These are phyloP conservation scores for Trichoderma sp. DNA, from an alignment of 2,329 filamentous ascomycete species.

Conservation along the genomic window DNA sequence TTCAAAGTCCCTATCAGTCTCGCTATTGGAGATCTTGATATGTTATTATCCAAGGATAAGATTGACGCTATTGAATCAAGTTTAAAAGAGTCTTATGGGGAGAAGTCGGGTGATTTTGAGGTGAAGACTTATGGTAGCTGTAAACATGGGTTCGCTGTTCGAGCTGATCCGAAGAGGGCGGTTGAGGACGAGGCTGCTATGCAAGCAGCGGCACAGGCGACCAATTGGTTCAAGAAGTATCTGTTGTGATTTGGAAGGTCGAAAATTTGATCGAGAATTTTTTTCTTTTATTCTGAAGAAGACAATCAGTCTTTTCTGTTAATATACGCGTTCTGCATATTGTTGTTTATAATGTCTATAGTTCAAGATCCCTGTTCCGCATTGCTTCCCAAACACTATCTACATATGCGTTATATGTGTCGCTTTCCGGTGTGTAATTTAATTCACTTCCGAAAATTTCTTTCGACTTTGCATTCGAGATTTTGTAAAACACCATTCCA, in stretches of 20 bases:
- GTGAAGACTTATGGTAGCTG: neutral
- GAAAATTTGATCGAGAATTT: constrained; percentile 34
- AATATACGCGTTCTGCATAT: neutral
- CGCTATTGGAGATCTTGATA: neutral
- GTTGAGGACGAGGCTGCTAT: neutral
- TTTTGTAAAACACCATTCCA: neutral
- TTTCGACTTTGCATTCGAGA: neutral
- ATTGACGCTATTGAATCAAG: neutral
- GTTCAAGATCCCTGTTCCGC: neutral
- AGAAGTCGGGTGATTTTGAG: neutral
- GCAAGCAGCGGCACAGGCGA: neutral
- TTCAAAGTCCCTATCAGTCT: neutral
- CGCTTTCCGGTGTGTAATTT: neutral
- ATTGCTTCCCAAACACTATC: neutral
- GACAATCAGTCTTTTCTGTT: neutral
- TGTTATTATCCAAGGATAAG: neutral
- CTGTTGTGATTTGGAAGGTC: neutral
- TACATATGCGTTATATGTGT: neutral
- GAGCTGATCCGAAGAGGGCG: neutral
- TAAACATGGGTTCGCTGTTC: neutral
- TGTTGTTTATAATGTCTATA: neutral
- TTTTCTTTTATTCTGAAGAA: neutral
- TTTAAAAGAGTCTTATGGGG: neutral
- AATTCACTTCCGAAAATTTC: neutral
- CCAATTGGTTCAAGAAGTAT: neutral